Conservation (phyloP, 1,284 basidiomycete genomes). For the Porogramme epimiltina region DNA sequence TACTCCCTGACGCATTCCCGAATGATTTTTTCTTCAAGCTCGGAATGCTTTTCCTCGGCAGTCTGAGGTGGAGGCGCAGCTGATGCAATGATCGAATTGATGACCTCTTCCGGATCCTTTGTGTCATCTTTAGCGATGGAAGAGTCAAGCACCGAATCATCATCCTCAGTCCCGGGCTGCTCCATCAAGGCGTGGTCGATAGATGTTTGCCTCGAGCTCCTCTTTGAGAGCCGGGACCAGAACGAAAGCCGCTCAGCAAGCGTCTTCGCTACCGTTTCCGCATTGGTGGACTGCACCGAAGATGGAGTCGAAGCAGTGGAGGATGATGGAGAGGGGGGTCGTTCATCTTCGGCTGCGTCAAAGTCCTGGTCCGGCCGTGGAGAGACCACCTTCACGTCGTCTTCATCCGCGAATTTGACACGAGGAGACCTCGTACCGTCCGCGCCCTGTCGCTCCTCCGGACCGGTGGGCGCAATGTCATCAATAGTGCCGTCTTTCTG, state of each 20-base stretch:
- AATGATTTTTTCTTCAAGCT: constrained; percentile 79
- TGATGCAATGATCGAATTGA: constrained; percentile 56
- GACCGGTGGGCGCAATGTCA: constrained; percentile 14
- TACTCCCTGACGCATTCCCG: constrained; percentile 71
- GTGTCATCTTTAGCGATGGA: constrained; percentile 49
- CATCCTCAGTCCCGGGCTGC: constrained; percentile 28
- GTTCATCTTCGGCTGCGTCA: constrained; percentile 19
- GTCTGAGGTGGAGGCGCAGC: constrained; percentile 61
- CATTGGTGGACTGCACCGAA: constrained; percentile 48
- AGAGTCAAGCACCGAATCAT: constrained; percentile 47
- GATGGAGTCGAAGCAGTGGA: constrained; percentile 51
- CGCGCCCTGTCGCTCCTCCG: constrained; percentile 2
- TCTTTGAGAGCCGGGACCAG: constrained; percentile 60
- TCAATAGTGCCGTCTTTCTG: constrained; percentile 7
- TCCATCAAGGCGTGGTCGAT: constrained; percentile 18
- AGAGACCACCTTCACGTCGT: constrained; percentile 44
- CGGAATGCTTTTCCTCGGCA: constrained; percentile 63
- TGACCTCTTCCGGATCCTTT: constrained; percentile 49
- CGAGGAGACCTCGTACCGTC: constrained; percentile 28
- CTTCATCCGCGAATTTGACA: constrained; percentile 50
- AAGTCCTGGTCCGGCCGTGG: constrained; percentile 32
- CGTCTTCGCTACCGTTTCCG: constrained; percentile 58
- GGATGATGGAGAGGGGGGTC: constrained; percentile 37
- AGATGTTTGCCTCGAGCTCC: constrained; percentile 26
- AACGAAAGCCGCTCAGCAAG: constrained; percentile 70